These are phyloP conservation scores for Cyanidium caldarium DNA, from an alignment of 23 red algal species.

Conservation along the genomic window DNA sequence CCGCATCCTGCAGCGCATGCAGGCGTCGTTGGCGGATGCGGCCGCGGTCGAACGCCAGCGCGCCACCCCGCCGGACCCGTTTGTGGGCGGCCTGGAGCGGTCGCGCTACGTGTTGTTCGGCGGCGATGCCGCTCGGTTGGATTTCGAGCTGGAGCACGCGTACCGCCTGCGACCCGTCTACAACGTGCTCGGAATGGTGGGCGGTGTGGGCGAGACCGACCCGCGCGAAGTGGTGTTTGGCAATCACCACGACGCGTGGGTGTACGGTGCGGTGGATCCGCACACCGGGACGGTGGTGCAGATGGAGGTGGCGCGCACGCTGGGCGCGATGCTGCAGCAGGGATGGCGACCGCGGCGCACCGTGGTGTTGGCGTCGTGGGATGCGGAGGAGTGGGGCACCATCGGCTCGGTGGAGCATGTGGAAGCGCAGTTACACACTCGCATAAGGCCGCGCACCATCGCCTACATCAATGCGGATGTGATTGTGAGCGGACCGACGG, in stretches of 20 bases:
- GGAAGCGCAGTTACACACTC: background rate
- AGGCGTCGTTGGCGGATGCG: background rate
- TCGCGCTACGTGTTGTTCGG: background rate
- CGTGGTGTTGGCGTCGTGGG: background rate
- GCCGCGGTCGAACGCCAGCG: too few relatives aligned
- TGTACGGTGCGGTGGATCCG: background rate
- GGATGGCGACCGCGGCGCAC: background rate
- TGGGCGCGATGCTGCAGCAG: background rate
- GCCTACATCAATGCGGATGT: constrained; percentile 3
- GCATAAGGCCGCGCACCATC: background rate
- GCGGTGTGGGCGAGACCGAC: background rate
- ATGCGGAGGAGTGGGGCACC: constrained; percentile 3
- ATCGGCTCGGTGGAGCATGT: constrained; percentile 1
- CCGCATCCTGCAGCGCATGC: background rate
- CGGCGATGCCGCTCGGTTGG: background rate
- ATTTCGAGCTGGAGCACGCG: background rate
- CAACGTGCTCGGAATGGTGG: background rate
- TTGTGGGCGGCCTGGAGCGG: background rate
- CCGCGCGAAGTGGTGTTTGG: background rate
- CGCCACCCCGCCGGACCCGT: background rate
- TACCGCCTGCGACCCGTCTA: background rate
- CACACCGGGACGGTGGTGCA: constrained; percentile 3
- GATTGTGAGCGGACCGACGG: constrained; percentile 1
- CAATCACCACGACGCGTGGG: constrained; percentile 1
- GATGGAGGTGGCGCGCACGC: background rate